phyloP scores from a whole-genome alignment of 768 basidiomycete species.

The Lentinus brumalis region DNA sequence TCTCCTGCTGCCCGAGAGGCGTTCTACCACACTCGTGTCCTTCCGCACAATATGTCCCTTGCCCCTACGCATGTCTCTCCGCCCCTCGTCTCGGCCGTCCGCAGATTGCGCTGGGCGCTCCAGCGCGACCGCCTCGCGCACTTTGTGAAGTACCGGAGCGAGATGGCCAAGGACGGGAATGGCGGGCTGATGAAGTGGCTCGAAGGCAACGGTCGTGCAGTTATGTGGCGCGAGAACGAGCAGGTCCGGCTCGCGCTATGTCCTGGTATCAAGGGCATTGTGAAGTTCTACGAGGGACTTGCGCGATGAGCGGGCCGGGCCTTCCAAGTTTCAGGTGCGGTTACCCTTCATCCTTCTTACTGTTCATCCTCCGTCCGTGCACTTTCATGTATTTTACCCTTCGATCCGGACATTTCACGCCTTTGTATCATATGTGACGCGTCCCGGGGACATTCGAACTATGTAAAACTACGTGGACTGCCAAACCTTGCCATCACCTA shows the following conservation, averaged over 20 bases:
- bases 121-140: conserved; percentile 63
- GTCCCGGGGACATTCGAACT: not conserved
- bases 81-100: conserved; percentile 62
- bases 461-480: not conserved
- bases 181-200: conserved; percentile 55
- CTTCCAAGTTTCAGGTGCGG: not conserved
- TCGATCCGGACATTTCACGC: not conserved
- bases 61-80: conserved; percentile 57
- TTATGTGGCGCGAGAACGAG: conserved; percentile 59
- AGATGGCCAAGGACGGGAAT: conserved; percentile 37
- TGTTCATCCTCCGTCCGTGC: not conserved
- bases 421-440: not conserved
- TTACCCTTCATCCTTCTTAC: too few relatives aligned
- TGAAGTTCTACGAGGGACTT: conserved; percentile 59
- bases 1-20: conserved; percentile 38
- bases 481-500: too few relatives aligned
- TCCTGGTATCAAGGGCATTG: conserved; percentile 59
- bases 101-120: conserved; percentile 71
- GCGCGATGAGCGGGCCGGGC: conserved; percentile 12
- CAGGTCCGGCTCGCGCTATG: conserved; percentile 69
- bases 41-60: conserved; percentile 67
- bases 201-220: conserved; percentile 48
- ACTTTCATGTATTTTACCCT: not conserved
- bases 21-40: conserved; percentile 52
- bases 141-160: conserved; percentile 49